phyloP scores from a whole-genome alignment of 306 rosid genomes.

The Argentina anserina region DNA sequence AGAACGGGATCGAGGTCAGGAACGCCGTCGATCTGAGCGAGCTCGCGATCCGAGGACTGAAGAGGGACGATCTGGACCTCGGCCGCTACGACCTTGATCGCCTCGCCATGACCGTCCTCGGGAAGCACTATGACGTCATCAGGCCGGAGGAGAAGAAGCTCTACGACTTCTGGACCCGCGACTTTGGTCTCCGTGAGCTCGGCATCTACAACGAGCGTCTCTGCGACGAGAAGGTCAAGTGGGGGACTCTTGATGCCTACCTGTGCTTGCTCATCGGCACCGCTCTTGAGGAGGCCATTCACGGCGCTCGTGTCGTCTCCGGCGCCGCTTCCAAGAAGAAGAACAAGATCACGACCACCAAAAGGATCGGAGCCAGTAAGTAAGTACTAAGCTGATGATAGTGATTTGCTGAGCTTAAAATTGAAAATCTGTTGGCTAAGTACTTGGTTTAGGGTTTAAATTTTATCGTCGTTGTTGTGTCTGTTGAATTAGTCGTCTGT shows the following conservation, averaged over 20 bases:
- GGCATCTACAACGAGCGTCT: not conserved
- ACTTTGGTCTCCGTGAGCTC: too few relatives aligned
- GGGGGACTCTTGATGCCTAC: slow-evolving; percentile 14
- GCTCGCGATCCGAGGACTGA: not conserved
- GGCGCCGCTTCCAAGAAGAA: not conserved
- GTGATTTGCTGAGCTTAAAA: too few relatives aligned
- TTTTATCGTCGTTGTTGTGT: not conserved
- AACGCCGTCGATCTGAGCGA: slow-evolving; percentile 16
- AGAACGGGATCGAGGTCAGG: slow-evolving; percentile 13
- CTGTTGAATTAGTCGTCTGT: not conserved
- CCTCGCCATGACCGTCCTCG: slow-evolving; percentile 16
- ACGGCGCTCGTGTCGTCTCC: not conserved
- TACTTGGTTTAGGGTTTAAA: not conserved
- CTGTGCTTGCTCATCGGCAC: slow-evolving; percentile 19
- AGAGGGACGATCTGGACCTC: slow-evolving; percentile 14
- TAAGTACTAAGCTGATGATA: not conserved
- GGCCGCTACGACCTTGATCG: slow-evolving; percentile 16
- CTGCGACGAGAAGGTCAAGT: slow-evolving; percentile 13
- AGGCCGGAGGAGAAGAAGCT: slow-evolving; percentile 19
- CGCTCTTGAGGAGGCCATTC: not conserved
- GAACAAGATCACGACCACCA: not conserved
- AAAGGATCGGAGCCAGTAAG: not conserved
- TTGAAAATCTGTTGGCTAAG: not conserved
- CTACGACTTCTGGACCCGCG: not conserved
- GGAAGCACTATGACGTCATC: slow-evolving; percentile 8